Evolutionary conservation across 2,329 filamentous ascomycete species (phyloP).

Genomic region (Microdochium bolleyi): DNA sequence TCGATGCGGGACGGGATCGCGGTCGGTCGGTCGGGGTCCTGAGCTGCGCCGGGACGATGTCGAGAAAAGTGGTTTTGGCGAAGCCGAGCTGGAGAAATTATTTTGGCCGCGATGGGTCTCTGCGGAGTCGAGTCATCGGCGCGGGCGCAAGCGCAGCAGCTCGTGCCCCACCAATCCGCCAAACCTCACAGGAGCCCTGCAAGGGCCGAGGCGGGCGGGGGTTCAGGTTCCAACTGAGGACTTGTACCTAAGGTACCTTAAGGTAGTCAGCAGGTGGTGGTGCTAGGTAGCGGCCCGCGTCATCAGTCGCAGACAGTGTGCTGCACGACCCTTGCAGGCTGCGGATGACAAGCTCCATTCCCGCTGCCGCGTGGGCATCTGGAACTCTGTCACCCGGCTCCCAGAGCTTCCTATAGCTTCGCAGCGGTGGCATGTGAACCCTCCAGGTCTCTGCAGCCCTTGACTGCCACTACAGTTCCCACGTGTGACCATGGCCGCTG

Average conservation of each 20-base stretch:
- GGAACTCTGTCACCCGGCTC: no score
- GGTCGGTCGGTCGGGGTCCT: not conserved
- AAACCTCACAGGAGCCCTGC: not conserved
- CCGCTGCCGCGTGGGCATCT: no score
- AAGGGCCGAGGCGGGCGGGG: not conserved
- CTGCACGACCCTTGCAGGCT: no score
- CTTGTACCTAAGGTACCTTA: no score
- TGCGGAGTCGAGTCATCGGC: not conserved
- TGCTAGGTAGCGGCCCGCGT: no score
- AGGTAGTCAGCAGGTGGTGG: no score
- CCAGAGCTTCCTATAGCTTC: not conserved
- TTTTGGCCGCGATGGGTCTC: not conserved
- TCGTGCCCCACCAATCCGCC: conserved; percentile 2
- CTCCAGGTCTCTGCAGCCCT: not conserved
- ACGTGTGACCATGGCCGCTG: no score
- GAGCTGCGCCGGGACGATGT: not conserved
- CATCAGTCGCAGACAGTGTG: no score
- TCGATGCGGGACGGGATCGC: not conserved
- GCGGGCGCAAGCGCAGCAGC: not conserved
- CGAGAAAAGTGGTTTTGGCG: not conserved
- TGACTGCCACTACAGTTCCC: no score
- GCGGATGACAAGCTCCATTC: no score
- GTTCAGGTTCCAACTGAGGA: not conserved
- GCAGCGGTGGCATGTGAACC: not conserved
- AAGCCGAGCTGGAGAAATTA: not conserved